Base-by-base conservation (phyloP, 2,329 filamentous ascomycete genomes). In the Aspergillus fischeri region DNA sequence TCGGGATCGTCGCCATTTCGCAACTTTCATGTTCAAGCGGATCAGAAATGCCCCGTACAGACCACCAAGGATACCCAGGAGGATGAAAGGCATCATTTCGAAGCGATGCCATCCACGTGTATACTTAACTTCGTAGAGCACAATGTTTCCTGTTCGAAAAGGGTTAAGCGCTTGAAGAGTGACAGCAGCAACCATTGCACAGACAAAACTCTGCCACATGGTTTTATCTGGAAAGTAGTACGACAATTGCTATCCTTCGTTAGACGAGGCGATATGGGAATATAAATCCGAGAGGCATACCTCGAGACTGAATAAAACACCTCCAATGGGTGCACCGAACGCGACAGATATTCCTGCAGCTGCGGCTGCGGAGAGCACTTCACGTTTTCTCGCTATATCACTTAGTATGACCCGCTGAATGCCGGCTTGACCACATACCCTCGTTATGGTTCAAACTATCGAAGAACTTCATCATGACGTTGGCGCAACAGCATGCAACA, bases 141-240 rank as follows among this genome's bases (percentile, higher is more conserved):
- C 94, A 53, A 97, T 88, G 73, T 99, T 95, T 54, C 93, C 94
- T 1, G 92, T 96, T 53, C 94, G 86, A 72, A 97, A 97, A 4
- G 94, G 94, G 71, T 99, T 94, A 60, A 96, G 84, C 4, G 91
- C 91, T 73, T 97, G 93, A 4, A 99, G 81, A 14, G 92, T 91
- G 41, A 97, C 91, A 20, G 94, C 93, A 17, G 92, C 94, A n/a
- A 96, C 91, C 92, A 97, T 97, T 71, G 94, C 94, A 68, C 94
- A 97, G 44, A 99, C 94, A 70, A 99, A 99, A 68, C 92, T 96
- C 73, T 97, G 94, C 94, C 94, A 99, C 94, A 99, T 97, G 9
- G 94, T 97, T 75, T 97, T 97, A 76, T 97, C 93, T 0, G 94
- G 93, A 66, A 97, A 97, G 74, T 97, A 97, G 73, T 97, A 97